A percentile compares a stretch with the other conserved stretches of the same genome.
These are phyloP conservation scores for Nakazawaea laoshanensis DNA, from an alignment of 805 yeast genomes.

Conservation along the genomic window DNA sequence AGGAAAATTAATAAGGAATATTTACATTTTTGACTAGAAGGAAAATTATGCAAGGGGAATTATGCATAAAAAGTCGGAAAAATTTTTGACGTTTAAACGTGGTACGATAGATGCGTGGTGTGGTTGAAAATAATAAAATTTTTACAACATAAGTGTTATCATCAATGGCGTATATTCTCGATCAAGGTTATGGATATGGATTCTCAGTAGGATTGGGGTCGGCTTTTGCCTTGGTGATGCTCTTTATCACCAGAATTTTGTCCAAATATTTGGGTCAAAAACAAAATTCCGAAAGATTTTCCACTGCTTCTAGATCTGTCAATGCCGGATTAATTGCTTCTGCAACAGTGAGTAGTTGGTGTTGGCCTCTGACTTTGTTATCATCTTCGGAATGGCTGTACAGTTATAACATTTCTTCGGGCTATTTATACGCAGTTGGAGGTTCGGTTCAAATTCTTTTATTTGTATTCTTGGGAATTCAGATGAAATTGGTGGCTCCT, in stretches of 20 bases:
- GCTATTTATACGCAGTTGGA: constrained; percentile 27
- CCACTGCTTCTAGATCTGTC: constrained; percentile 32
- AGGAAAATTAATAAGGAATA: no score
- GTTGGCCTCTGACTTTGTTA: constrained; percentile 34
- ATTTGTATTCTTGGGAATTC: constrained; percentile 28
- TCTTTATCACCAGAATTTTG: constrained; percentile 25
- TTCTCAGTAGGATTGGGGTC: constrained; percentile 33
- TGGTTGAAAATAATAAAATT: no score
- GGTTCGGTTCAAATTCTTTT: constrained; percentile 28
- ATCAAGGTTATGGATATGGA: constrained; percentile 31
- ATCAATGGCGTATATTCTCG: constrained; percentile 20
- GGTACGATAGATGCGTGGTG: no score
- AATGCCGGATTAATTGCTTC: constrained; percentile 33
- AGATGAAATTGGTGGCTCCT: constrained; percentile 32
- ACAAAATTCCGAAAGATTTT: constrained; percentile 32
- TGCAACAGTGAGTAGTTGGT: constrained; percentile 38
- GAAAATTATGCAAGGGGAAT: no score
- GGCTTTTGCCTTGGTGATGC: constrained; percentile 35
- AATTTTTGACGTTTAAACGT: no score
- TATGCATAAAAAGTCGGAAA: no score
- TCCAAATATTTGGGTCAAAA: constrained; percentile 27
- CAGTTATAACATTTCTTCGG: constrained; percentile 32
- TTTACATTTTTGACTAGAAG: no score
- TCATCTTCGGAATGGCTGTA: constrained; percentile 31
- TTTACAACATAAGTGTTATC: no score